These are phyloP conservation scores for Clarireedia hainanense DNA, from an alignment of 2,329 filamentous ascomycete species.

Conservation along the genomic window DNA sequence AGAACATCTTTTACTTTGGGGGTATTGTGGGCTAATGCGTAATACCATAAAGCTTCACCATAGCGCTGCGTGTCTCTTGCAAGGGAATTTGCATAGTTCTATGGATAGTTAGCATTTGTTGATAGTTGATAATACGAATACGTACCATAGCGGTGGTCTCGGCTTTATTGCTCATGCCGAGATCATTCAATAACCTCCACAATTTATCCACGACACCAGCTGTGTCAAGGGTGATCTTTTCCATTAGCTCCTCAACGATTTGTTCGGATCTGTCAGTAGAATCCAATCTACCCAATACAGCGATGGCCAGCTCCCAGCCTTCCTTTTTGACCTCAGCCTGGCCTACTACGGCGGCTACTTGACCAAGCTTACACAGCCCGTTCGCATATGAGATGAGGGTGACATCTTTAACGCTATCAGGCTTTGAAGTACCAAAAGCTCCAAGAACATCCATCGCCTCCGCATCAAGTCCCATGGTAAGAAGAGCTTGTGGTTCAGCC, in stretches of 20 bases:
- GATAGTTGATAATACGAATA: constrained; percentile 10
- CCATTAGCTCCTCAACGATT: constrained; percentile 65
- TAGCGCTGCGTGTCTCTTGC: constrained; percentile 67
- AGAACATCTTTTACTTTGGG: constrained; percentile 78
- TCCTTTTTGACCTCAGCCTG: constrained; percentile 40
- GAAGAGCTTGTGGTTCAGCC: constrained; percentile 43
- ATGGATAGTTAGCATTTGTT: constrained; percentile 23
- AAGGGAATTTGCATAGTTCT: constrained; percentile 79
- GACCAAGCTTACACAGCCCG: constrained; percentile 48
- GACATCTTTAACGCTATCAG: constrained; percentile 67
- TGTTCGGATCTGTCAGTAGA: constrained; percentile 62
- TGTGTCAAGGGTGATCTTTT: constrained; percentile 63
- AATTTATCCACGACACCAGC: constrained; percentile 71
- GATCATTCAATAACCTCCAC: constrained; percentile 66
- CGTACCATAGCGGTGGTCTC: constrained; percentile 75
- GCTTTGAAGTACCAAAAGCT: constrained; percentile 47
- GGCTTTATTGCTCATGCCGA: constrained; percentile 72
- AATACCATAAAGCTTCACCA: constrained; percentile 84
- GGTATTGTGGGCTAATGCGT: constrained; percentile 72
- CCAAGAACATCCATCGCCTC: constrained; percentile 80
- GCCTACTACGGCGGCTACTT: constrained; percentile 17
- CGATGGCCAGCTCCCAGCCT: constrained; percentile 85
- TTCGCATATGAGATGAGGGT: constrained; percentile 71
- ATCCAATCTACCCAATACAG: constrained; percentile 75
- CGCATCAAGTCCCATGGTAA: constrained; percentile 58